Evolutionary conservation across 139 green algal species (phyloP).

Genomic region (Chlamydomonas asymmetrica): DNA sequence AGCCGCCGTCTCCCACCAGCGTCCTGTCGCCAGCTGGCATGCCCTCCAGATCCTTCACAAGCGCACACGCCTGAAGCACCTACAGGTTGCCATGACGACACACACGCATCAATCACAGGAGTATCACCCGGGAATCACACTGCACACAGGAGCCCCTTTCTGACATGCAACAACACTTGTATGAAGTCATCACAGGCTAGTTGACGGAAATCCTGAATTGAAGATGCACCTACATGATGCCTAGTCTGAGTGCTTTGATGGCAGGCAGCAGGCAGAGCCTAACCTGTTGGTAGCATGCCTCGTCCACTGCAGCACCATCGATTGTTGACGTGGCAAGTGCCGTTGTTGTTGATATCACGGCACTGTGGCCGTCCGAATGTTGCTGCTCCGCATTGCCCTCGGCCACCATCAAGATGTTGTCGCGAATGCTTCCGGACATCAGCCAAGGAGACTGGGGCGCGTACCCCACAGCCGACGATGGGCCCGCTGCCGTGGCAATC

Average conservation of each 20-base stretch:
- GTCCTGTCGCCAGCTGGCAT: conserved; percentile 60
- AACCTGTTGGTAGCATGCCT: conserved; percentile 43
- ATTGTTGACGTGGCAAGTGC: neutral
- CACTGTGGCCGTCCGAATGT: conserved; percentile 35
- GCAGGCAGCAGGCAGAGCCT: neutral
- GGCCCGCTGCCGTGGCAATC: too few relatives aligned
- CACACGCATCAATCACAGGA: too few relatives aligned
- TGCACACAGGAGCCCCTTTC: too few relatives aligned
- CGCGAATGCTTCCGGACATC: conserved; percentile 55
- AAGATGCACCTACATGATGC: too few relatives aligned
- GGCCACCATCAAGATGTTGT: conserved; percentile 64
- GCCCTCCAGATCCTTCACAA: conserved; percentile 59
- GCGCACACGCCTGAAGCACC: conserved; percentile 62
- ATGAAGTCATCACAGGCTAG: too few relatives aligned
- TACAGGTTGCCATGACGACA: too few relatives aligned
- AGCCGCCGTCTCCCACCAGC: conserved; percentile 56
- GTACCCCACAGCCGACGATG: too few relatives aligned
- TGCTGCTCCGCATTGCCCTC: too few relatives aligned
- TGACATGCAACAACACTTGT: too few relatives aligned
- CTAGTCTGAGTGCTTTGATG: too few relatives aligned
- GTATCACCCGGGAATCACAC: too few relatives aligned
- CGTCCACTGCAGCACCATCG: conserved; percentile 30
- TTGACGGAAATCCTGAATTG: too few relatives aligned
- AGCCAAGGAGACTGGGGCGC: conserved; percentile 70
- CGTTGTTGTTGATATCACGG: neutral